Percentiles rank a stretch among this genome's conserved stretches.
Evolutionary conservation across 129 eudicot genomes (phyloP).

Genomic region (Kitagawia praeruptora): DNA sequence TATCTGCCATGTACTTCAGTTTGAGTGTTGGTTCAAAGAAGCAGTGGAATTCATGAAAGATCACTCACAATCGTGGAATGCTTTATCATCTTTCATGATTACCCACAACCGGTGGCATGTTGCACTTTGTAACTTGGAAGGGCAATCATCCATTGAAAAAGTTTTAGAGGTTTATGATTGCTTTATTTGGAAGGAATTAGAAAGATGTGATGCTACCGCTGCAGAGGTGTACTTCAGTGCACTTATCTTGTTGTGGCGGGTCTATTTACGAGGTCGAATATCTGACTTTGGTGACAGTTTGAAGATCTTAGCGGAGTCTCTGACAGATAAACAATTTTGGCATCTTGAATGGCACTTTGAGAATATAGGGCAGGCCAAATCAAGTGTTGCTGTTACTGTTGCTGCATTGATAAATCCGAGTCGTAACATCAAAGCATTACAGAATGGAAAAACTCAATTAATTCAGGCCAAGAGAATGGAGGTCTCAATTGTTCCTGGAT

Average conservation of each 20-base stretch:
- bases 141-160: slow-evolving; percentile 41
- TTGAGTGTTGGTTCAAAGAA: slow-evolving; percentile 73
- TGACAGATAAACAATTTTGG: slow-evolving; percentile 54
- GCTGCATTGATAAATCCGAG: no score
- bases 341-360: no score
- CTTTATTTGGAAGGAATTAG: slow-evolving; percentile 76
- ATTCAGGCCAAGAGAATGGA: no score
- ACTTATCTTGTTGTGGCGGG: slow-evolving; percentile 58
- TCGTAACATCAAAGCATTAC: no score
- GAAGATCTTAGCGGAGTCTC: slow-evolving; percentile 42
- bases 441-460: no score
- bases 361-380: no score
- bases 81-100: slow-evolving; percentile 74
- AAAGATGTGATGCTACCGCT: slow-evolving; percentile 53
- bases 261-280: slow-evolving; percentile 57
- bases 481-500: slow-evolving; percentile 12
- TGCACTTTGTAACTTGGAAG: slow-evolving; percentile 41
- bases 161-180: slow-evolving; percentile 60
- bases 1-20: slow-evolving; percentile 79
- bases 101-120: slow-evolving; percentile 99
- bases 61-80: slow-evolving; percentile 64
- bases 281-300: slow-evolving; percentile 49
- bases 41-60: slow-evolving; percentile 78
- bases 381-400: no score
- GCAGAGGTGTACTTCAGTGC: slow-evolving; percentile 89